Evolutionary conservation across 805 yeast genomes (phyloP).

Genomic region (Spathaspora boniae): DNA sequence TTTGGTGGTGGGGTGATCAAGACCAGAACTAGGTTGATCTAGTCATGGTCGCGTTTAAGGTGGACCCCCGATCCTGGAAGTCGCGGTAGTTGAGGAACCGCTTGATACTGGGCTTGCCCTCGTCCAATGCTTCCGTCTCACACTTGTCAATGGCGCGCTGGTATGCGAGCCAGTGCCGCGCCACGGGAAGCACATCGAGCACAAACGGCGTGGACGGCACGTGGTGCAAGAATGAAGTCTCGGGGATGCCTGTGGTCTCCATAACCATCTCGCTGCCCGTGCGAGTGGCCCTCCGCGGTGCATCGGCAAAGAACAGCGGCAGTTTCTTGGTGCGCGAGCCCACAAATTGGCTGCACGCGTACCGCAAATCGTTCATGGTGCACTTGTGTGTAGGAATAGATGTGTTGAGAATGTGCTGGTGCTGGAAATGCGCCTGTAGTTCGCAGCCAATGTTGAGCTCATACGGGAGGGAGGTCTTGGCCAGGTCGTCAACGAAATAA

Average conservation of each 20-base stretch:
- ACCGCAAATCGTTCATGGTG: constrained; percentile 12
- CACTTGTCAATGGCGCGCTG: constrained; percentile 23
- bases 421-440: constrained; percentile 7
- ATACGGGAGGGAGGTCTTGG: constrained; percentile 29
- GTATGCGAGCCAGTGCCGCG: constrained; percentile 30
- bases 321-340: constrained; percentile 34
- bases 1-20: constrained; percentile 67
- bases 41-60: constrained; percentile 8
- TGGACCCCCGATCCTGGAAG: constrained; percentile 21
- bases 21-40: constrained; percentile 51
- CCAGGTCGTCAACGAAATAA: constrained; percentile 29
- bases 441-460: constrained; percentile 34
- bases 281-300: constrained; percentile 3
- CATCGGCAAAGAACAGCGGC: constrained; percentile 15
- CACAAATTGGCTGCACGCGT: constrained; percentile 18
- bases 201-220: constrained; percentile 23
- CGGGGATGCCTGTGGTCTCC: constrained; percentile 30
- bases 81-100: constrained; percentile 31
- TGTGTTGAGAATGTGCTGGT: not conserved
- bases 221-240: constrained; percentile 26
- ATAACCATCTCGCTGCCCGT: constrained; percentile 6
- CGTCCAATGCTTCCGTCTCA: constrained; percentile 16
- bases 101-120: constrained; percentile 20
- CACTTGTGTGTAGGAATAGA: constrained; percentile 4
- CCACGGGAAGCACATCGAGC: constrained; percentile 30